A percentile compares a stretch with the other conserved stretches of the same genome.
Conservation (phyloP, 208 protist species). For the Herpetomonas samuelpessoai region DNA sequence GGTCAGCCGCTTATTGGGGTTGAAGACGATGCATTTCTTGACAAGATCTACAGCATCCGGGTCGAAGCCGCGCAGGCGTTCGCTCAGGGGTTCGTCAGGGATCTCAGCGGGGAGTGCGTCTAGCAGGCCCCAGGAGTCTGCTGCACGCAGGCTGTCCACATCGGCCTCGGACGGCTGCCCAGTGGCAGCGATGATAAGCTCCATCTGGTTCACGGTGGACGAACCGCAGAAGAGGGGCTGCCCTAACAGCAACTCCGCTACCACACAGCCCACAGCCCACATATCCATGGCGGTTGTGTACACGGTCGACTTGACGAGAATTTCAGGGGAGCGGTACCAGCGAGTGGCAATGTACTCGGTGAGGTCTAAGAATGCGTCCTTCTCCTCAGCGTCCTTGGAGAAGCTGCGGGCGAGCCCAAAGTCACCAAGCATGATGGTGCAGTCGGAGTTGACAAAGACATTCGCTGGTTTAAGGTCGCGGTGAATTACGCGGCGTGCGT, state of each 20-base stretch:
- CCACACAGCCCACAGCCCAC: slow-evolving; percentile 98
- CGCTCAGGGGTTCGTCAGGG: slow-evolving; percentile 37
- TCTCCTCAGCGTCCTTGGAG: slow-evolving; percentile 22
- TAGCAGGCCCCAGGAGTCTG: slow-evolving; percentile 88
- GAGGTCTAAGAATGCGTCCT: slow-evolving; percentile 61
- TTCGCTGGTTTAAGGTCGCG: slow-evolving; percentile 94
- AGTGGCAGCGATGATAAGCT: slow-evolving; percentile 90
- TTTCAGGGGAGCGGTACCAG: slow-evolving; percentile 98
- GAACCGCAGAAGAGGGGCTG: slow-evolving; percentile 95
- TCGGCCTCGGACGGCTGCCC: slow-evolving; percentile 86
- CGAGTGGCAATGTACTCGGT: slow-evolving; percentile 96
- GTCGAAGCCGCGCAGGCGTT: slow-evolving; percentile 73
- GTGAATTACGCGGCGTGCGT: slow-evolving; percentile 87
- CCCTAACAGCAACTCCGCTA: slow-evolving; percentile 93
- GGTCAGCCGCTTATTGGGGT: slow-evolving; percentile 80
- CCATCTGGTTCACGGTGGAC: slow-evolving; percentile 96
- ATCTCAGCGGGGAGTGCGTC: slow-evolving; percentile 57
- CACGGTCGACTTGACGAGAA: slow-evolving; percentile 93
- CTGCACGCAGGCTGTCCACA: slow-evolving; percentile 85
- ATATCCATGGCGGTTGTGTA: slow-evolving; percentile 98
- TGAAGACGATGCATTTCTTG: slow-evolving; percentile 82
- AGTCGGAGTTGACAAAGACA: slow-evolving; percentile 93
- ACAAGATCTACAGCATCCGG: slow-evolving; percentile 85
- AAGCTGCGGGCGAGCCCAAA: slow-evolving; percentile 97
- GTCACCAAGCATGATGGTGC: slow-evolving; percentile 95